Evolutionary conservation across 1,284 basidiomycete species (phyloP).

Genomic region (Polyporus tsugae): DNA sequence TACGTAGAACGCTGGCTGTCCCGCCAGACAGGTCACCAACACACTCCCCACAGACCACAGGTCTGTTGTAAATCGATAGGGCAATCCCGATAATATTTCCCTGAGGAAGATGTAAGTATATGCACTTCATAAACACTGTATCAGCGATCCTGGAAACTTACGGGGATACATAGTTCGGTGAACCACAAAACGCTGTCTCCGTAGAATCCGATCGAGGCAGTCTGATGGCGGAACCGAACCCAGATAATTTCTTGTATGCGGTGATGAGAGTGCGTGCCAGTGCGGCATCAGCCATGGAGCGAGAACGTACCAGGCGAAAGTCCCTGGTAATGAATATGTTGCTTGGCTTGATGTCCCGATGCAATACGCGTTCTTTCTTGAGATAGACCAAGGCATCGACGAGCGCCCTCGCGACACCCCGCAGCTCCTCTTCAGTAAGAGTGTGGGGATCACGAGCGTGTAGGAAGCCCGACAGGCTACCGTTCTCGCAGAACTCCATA

Average conservation of each 20-base stretch:
- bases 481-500: conserved; percentile 54
- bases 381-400: conserved; percentile 55
- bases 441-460: conserved; percentile 32
- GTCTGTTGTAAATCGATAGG: conserved; percentile 38
- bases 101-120: conserved; percentile 23
- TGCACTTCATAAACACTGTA: neutral
- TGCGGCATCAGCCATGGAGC: neutral
- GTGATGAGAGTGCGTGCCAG: neutral
- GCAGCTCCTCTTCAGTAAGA: conserved; percentile 47
- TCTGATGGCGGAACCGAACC: conserved; percentile 35
- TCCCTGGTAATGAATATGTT: conserved; percentile 38
- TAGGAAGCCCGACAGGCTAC: conserved; percentile 48
- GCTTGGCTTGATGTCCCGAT: conserved; percentile 38
- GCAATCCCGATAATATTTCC: conserved; percentile 33
- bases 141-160: conserved; percentile 21
- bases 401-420: conserved; percentile 49
- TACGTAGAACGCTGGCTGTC: conserved; percentile 34
- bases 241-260: conserved; percentile 39
- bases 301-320: conserved; percentile 35
- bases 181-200: conserved; percentile 28
- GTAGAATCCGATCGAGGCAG: conserved; percentile 29
- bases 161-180: conserved; percentile 38
- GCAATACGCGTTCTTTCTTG: conserved; percentile 45
- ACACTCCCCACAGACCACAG: conserved; percentile 43
- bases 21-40: conserved; percentile 36